Conservation (phyloP, 192 early-diverging fungal species). For the Geosiphon pyriformis region DNA sequence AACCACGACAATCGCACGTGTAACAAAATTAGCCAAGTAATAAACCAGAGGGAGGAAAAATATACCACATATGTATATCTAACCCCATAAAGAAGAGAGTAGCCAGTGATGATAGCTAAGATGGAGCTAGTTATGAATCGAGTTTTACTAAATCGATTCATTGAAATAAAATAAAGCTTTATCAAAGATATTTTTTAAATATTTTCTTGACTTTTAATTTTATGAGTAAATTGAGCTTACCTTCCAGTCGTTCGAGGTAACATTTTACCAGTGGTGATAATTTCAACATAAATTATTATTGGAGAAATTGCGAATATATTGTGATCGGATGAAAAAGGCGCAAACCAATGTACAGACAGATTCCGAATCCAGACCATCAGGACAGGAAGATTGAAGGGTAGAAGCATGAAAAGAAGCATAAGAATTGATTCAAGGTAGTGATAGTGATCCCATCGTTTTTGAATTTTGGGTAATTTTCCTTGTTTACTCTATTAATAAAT, state of each 20-base stretch:
- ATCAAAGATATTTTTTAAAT: neutral
- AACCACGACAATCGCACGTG: slow-evolving; percentile 11
- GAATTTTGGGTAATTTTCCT: slow-evolving; percentile 19
- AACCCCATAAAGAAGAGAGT: slow-evolving; percentile 21
- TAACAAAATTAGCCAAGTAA: slow-evolving; percentile 22
- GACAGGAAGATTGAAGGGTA: slow-evolving; percentile 72
- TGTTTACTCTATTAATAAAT: neutral
- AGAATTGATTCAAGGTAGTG: slow-evolving; percentile 65
- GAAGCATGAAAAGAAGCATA: slow-evolving; percentile 60
- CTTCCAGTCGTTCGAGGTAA: slow-evolving; percentile 47
- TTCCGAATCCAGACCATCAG: slow-evolving; percentile 79
- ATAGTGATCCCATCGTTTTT: slow-evolving; percentile 44
- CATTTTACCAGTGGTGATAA: slow-evolving; percentile 48
- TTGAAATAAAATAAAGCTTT: neutral
- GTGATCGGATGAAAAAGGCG: slow-evolving; percentile 74
- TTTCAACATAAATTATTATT: slow-evolving; percentile 53
- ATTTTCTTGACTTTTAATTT: too few relatives aligned
- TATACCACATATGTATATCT: slow-evolving; percentile 23
- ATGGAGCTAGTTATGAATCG: slow-evolving; percentile 3
- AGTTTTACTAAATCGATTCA: neutral
- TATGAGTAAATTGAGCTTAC: neutral
- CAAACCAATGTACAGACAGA: slow-evolving; percentile 74
- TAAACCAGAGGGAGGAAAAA: slow-evolving; percentile 13
- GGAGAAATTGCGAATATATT: slow-evolving; percentile 53
- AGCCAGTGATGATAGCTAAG: slow-evolving; percentile 13